Evolutionary conservation across 2,329 filamentous ascomycete species (phyloP).

Genomic region (Hypoxylon sp.): DNA sequence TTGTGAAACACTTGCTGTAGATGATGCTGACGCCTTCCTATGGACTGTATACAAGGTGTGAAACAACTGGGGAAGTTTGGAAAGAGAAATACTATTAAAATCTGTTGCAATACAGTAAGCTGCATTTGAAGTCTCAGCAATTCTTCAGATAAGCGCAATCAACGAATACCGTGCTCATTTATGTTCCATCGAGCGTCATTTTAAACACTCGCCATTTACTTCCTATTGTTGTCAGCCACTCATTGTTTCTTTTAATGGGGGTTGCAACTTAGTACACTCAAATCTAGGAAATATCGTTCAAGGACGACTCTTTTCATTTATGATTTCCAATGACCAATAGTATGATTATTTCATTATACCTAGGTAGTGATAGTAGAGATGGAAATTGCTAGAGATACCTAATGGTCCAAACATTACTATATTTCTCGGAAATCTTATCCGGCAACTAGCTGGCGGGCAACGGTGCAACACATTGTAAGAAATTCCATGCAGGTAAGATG

Average conservation of each 20-base stretch:
- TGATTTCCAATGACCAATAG: conserved; percentile 6
- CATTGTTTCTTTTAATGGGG: neutral
- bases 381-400: neutral
- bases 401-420: conserved; percentile 1
- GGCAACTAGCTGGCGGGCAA: conserved; percentile 13
- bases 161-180: conserved; percentile 17
- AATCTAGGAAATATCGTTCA: conserved; percentile 6
- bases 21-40: conserved; percentile 12
- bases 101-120: conserved; percentile 26
- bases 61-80: conserved; percentile 28
- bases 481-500: conserved; percentile 45
- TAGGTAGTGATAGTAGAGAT: neutral
- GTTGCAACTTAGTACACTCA: conserved; percentile 7
- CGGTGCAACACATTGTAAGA: conserved; percentile 30
- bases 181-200: conserved; percentile 12
- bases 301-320: neutral
- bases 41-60: conserved; percentile 22
- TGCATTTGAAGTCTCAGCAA: conserved; percentile 13
- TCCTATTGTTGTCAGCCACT: neutral
- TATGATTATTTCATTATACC: conserved; percentile 1
- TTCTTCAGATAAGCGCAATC: conserved; percentile 16
- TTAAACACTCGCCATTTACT: neutral
- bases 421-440: conserved; percentile 36
- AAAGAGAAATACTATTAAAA: conserved; percentile 1
- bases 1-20: conserved; percentile 36